These are phyloP conservation scores for Exophiala lecanii-corni DNA, from an alignment of 2,329 filamentous ascomycete species.

Conservation along the genomic window DNA sequence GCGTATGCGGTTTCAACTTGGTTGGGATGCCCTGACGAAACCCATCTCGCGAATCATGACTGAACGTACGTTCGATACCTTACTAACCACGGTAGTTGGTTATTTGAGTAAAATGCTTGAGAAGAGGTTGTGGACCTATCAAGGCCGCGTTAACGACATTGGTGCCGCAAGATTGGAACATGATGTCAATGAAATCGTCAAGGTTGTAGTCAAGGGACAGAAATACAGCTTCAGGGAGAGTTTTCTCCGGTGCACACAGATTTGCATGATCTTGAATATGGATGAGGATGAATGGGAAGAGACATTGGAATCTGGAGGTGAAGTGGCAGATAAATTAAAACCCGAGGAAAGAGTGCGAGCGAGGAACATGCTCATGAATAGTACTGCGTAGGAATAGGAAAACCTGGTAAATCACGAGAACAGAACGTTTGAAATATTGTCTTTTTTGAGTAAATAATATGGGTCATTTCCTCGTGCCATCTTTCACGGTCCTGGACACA, in stretches of 20 bases:
- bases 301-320: conserved; percentile 45
- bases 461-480: conserved; percentile 19
- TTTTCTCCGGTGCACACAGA: conserved; percentile 72
- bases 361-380: conserved; percentile 57
- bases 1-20: conserved; percentile 71
- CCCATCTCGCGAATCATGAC: conserved; percentile 84
- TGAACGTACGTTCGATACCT: conserved; percentile 65
- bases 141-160: conserved; percentile 72
- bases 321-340: conserved; percentile 60
- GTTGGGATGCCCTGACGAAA: conserved; percentile 80
- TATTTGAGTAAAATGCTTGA: conserved; percentile 77
- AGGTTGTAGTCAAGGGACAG: conserved; percentile 48
- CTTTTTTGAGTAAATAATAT: conserved; percentile 12
- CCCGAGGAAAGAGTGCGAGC: conserved; percentile 70
- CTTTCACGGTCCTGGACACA: conserved; percentile 8
- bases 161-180: conserved; percentile 80
- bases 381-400: background rate
- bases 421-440: background rate
- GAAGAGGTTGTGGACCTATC: conserved; percentile 78
- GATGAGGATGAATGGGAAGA: conserved; percentile 95
- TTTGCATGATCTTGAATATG: conserved; percentile 86
- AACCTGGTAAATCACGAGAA: background rate
- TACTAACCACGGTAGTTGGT: conserved; percentile 68
- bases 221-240: conserved; percentile 73
- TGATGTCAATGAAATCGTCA: conserved; percentile 72